phyloP scores from a whole-genome alignment of 129 eudicot genomes.

The Pseudognaphalium luteoalbum region DNA sequence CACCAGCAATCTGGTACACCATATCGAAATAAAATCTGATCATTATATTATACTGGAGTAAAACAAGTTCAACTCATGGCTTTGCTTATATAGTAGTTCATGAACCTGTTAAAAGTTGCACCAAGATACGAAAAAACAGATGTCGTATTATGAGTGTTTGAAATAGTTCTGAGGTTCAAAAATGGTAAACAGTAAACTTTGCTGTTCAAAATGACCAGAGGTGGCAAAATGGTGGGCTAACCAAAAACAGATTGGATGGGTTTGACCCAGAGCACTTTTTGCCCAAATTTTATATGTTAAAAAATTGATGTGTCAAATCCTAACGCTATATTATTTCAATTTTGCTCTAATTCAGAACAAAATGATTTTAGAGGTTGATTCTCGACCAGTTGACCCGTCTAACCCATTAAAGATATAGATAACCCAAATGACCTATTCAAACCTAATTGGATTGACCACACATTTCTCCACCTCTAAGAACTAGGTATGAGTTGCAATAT shows the following conservation, averaged over 20 bases:
- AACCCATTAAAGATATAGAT: background rate
- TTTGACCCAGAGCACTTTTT: background rate
- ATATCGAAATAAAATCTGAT: background rate
- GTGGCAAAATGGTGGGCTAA: background rate
- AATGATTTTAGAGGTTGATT: background rate
- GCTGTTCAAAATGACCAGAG: background rate
- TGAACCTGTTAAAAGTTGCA: background rate
- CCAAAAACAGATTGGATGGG: background rate
- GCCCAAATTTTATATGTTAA: background rate
- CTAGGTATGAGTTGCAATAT: background rate
- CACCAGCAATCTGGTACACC: slow-evolving; percentile 68
- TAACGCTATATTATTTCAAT: background rate
- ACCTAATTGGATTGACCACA: background rate
- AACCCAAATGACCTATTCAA: background rate
- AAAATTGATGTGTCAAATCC: background rate
- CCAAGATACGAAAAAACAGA: background rate
- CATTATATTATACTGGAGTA: background rate
- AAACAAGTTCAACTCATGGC: background rate
- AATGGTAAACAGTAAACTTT: background rate
- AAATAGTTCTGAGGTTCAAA: background rate
- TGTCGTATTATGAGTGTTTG: background rate
- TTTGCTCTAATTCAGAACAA: background rate
- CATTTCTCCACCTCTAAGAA: background rate
- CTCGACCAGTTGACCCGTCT: background rate
- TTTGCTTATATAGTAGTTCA: background rate